Base-by-base conservation (phyloP, 1,284 basidiomycete genomes). In the Porodaedalea pini region DNA sequence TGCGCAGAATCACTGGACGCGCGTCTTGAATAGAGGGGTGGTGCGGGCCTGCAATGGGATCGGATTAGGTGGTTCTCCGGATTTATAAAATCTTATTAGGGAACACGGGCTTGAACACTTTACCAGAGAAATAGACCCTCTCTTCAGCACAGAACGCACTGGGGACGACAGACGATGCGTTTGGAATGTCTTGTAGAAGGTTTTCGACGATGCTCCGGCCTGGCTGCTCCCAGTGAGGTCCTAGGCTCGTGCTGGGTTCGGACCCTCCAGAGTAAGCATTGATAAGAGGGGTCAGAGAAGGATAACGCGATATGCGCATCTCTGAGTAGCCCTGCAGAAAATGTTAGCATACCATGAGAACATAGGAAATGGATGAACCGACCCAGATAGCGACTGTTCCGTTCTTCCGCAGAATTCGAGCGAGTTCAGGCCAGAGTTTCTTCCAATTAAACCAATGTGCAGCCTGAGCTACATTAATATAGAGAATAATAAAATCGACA, bases 361-460 rank as follows among this genome's bases (percentile, higher is more conserved):
- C 8, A 36, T 4, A n/a, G 37, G 32, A 10, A 36, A 19, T 29
- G 39, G n/a, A 57, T 44, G 36, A 25, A 51, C 79, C 36, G 58
- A 90, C 90, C 83, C 90, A 92, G 63, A 90, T 85, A 2, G 88
- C 89, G 5, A 85, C 82, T 0, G 82, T 87, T 0, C 91, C 93
- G 7, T 83, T 79, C 0, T 76, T 79, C 39, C 81, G 76, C 51
- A 94, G 70, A 2, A 89, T 77, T 1, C 88, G 77, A 1, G 77
- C 75, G 1, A 85, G 72, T 67, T 92, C 85, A 0, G 76, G 78
- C 88, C 92, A 94, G 4, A 88, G 75, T 59, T 76, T 79, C 2
- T 70, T 67, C 78, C 88, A 90, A 65, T 93, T 77, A 67, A 94
- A 94, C 92, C 92, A 94, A 68, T 96, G 92, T 0, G 85, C 85